Evolutionary conservation across 1,284 basidiomycete species (phyloP), one percentile per base, ranked within the genome.

Genomic region (Malassezia cuniculi): DNA sequence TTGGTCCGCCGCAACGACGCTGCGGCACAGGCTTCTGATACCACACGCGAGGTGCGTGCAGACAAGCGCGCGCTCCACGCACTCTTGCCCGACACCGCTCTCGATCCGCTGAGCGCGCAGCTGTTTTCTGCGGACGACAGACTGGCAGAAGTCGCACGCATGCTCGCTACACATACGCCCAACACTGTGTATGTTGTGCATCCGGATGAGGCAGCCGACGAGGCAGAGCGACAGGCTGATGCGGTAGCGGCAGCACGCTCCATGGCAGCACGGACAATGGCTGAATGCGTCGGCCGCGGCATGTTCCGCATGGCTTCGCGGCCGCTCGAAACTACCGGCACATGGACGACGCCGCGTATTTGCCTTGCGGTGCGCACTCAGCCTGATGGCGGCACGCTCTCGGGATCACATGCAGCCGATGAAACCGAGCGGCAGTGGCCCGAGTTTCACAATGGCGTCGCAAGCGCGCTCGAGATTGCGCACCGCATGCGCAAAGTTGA

Each of bases 391-490:
- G 43, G 28, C 16, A 36, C 48, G 8, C 41, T 51, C 31, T 42
- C 47, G 27, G 41, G 46, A 6, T 50, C 52, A 27, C 40, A 31
- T 19, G 52, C 50, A 26, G 30, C 41, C 11, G 60, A 61, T 11
- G 11, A 41, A 6, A 28, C 41, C 14, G 57, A 54, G 15, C 69
- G 78, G 7, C 78, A 76, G 41, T 99, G 90, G 93, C 86, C 86
- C 12, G 82, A 87, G 47, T 99, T 99, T 68, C 89, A 97, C 69
- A 90, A 93, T 49, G 93, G 93, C 12, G 89, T 93, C 0, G 84
- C 87, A 1, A 82, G 85, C 2, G 90, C 82, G 2, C 69, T 99
- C 1, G 51, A 60, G 40, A 75, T 78, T n/a, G 76, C 80, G n/a
- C 71, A 73, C 36, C 78, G 78, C 14, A 76, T 87, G 27, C 82